Evolutionary conservation across 371 early-diverging fungal genomes (phyloP), one percentile per base, ranked within the genome.

Genomic region (Mortierella sp.): DNA sequence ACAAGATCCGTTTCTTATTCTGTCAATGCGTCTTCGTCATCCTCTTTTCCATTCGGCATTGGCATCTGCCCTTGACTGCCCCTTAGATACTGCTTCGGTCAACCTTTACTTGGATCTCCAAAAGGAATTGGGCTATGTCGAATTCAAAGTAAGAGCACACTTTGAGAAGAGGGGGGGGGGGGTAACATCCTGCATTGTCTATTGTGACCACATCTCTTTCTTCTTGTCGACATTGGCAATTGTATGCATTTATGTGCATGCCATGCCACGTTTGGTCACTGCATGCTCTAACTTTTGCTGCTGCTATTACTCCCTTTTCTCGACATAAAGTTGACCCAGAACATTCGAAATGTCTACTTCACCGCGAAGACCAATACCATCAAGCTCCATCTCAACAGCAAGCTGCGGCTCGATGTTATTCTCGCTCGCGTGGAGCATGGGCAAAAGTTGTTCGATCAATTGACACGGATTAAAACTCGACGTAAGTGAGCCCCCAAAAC

Each of bases 51-150:
- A 16, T 11, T 13, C 45, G 73, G n/a, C 58, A 14, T 50, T 42
- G 44, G 42, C 74, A 55, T 47, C 74, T 50, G 9, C 34, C 47
- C n/a, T 34, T 50, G 1, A 48, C 50, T 1, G 3, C 38, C 3
- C 21, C 42, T 72, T 58, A 85, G 85, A 79, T 31, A 77, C 76
- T 14, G 82, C 82, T 42, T 79, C 85, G 2, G 79, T 85, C 21
- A 81, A 85, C 38, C 45, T 85, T 21, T 85, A 85, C 55, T 21
- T 85, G n/a, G 85, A 85, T 65, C 77, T 76, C 34, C 75, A 75
- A 28, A 74, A 81, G 54, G 82, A 79, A 42, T 52, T 81, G 57
- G 85, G 79, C 70, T 81, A 60, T 75, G 48, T 81, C 4, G 57
- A 72, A 45, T 81, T 74, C 28, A 81, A 75, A 52, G 85, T 85